Evolutionary conservation across 2,329 filamentous ascomycete species (phyloP).

Genomic region (Verticillium klebahnii): DNA sequence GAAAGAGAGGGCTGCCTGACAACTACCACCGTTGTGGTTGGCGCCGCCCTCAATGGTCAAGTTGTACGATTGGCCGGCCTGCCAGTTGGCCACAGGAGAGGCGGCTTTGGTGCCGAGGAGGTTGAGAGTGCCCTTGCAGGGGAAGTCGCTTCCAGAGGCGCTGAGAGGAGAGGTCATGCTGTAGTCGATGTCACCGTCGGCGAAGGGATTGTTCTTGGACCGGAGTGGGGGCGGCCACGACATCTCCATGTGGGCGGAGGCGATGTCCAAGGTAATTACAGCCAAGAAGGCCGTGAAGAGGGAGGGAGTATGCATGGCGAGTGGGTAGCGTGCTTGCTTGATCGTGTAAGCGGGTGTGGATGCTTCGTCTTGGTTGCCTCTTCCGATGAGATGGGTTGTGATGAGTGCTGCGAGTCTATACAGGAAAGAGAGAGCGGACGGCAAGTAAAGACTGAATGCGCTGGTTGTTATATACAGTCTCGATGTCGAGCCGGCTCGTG

Average conservation of each 20-base stretch:
- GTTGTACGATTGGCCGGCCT: conserved; percentile 56
- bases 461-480: neutral
- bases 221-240: conserved; percentile 45
- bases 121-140: conserved; percentile 65
- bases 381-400: neutral
- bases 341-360: neutral
- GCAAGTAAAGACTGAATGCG: neutral
- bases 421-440: neutral
- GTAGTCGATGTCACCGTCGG: conserved; percentile 55
- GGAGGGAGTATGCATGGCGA: conserved; percentile 33
- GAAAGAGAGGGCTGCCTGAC: conserved; percentile 71
- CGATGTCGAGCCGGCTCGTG: conserved; percentile 3
- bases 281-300: conserved; percentile 35
- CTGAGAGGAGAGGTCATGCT: conserved; percentile 65
- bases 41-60: conserved; percentile 61
- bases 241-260: conserved; percentile 54
- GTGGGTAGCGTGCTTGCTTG: neutral
- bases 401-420: neutral
- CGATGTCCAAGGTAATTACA: conserved; percentile 26
- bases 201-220: conserved; percentile 47
- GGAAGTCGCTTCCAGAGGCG: conserved; percentile 59
- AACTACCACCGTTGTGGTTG: conserved; percentile 66
- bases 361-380: conserved; percentile 1
- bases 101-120: conserved; percentile 45
- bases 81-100: conserved; percentile 54